Evolutionary conservation across 345 rosid genomes (phyloP), one percentile per base, ranked within the genome.

Genomic region (Eucalyptus regnans): DNA sequence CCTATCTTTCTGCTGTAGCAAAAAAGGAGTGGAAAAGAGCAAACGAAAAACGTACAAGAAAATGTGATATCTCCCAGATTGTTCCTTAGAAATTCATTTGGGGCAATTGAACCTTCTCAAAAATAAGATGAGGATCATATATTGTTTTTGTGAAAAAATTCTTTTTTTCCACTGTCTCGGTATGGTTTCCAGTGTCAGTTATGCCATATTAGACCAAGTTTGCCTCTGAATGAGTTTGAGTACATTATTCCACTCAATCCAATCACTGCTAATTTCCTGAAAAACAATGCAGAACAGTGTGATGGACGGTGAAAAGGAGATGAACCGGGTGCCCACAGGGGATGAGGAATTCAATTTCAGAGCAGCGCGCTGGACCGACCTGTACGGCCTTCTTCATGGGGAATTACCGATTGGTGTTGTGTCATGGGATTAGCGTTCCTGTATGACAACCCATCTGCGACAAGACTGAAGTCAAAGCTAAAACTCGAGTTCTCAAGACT

Each of bases 381-480:
- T 52, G 25, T 25, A 20, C 58, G 58, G 58, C 58, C 0, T 52
- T 58, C 64, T 27, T 58, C n/a, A 14, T 58, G 64, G 14, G 13
- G 64, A 58, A 58, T 58, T 58, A 58, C 91, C 91, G 9, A 89
- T 58, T 58, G 64, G 93, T 10, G 91, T 93, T n/a, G 93, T 97
- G 87, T 93, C 90, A 4, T 93, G 97, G 98, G 97, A 96, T 54
- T 96, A 94, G 88, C 89, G 80, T 94, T 87, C 88, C 91, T 91
- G 86, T 95, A 95, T 33, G 94, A 96, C 89, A 25, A 62, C 27
- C 12, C 90, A 58, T 94, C 96, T 44, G 89, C 83, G 94, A 94
- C 91, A 88, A 92, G 86, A 46, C 91, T 25, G 86, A 66, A 17
- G 95, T 52, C 49, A 89, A 87, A 46, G 95, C 95, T 58, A 90